Base-by-base conservation (phyloP, 208 protist species). In the Crithidia expoeki region DNA sequence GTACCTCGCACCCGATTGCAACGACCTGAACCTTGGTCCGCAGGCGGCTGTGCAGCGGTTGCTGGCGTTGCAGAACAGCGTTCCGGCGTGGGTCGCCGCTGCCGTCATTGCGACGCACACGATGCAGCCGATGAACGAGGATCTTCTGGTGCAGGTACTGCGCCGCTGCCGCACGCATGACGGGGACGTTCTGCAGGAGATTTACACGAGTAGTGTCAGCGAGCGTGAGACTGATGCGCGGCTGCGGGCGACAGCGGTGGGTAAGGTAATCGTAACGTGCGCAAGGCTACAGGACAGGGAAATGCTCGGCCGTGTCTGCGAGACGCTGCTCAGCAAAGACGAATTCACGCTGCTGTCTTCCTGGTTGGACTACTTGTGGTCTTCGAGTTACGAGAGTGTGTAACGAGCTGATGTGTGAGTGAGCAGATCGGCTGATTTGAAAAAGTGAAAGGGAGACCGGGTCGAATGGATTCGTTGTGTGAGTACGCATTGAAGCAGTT, bases 71-170 rank as follows among this genome's bases (percentile, higher is more conserved):
- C 14, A 59, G 25, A 76, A 70, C 40, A 68, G 57, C 32, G 76
- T 81, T 10, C 74, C 75, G 57, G 86, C 90, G 50, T 95, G 90
- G 90, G 80, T 83, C 34, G 72, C 60, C 44, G 90, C 90, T 7
- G 74, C 90, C 17, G 59, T 56, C 21, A 80, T 95, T 30, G 76
- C 81, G 2, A 74, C 55, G 23, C 36, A 69, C 53, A 75, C 82
- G 27, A 25, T 70, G 56, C 73, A 85, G 14, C 68, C 68, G 5
- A 60, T 87, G 0, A 74, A 74, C 42, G 73, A 79, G 33, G 90
- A 93, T 46, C 59, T 95, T 30, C 76, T 92, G 0, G 78, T 83
- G 32, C 90, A 95, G 74, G 74, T 92, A 32, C 55, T 92, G 28
- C 86, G 85, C 21, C 79, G 81, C n/a, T 86, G 81, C 52, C 79